Evolutionary conservation across 805 yeast species (phyloP), one percentile per base, ranked within the genome.

Genomic region (Candida ponderosae): DNA sequence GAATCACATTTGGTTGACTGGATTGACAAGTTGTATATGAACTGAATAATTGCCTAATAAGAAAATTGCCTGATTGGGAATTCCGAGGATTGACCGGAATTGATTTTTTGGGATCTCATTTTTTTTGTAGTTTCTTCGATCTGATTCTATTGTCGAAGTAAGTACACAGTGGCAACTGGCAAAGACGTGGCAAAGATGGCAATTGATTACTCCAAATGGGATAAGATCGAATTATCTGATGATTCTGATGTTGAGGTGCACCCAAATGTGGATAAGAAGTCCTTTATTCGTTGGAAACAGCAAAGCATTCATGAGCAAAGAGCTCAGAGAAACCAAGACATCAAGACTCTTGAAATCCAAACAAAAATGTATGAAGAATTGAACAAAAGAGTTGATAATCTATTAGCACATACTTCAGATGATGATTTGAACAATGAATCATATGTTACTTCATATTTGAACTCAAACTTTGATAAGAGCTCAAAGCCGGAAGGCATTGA

Each of bases 221-320:
- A 93, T 61, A 86, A 87, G 57, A 76, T 93, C 41, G 98, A 93
- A 59, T 66, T 93, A 29, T 86, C 96, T 17, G 99, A 93, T 57
- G 99, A 93, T 60, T 87, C 96, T 8, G 98, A 93, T 53, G 68
- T 93, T 34, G 98, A 93, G 54, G 97, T 90, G 14, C 99, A 93
- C 57, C 99, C 97, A 41, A 93, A 93, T 55, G 98, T 93, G 24
- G 99, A 93, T 59, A 93, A 93, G 57, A 67, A 66, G 29, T 89
- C 97, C 1, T 90, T 93, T 48, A 86, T 93, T 50, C 76, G 79
- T 41, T 90, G 97, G 98, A 90, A 87, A 56, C 99, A 93, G 63
- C 82, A 95, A 53, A 96, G 89, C 49, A 93, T 93, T 46, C 98
- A 93, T 57, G 96, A 90, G 55, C 82, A 88, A 61, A 78, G 99